Evolutionary conservation across 2,329 filamentous ascomycete genomes (phyloP), one percentile per base, ranked within the genome.

Genomic region (Aspergillus sp.): DNA sequence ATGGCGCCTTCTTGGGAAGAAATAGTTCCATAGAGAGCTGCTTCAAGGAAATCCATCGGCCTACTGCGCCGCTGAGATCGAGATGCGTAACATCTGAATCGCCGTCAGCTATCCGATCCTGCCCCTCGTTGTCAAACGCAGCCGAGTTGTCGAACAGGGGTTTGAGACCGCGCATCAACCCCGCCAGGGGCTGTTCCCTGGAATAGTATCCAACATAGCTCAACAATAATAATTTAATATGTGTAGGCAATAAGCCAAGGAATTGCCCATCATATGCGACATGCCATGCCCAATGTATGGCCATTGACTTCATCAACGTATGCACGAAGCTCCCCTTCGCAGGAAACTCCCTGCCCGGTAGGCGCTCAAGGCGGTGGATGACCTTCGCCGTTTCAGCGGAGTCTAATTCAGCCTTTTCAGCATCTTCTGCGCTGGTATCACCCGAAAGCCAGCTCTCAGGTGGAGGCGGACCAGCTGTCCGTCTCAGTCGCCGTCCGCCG

Each of bases 261-360:
- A 82, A 83, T 17, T 81, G 72, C 55, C 82, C 79, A 63, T 87
- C 84, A 61, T 85, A 85, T 52, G 82, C 77, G 25, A 82, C 69
- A 59, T 87, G 79, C 70, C 80, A 79, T 9, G 77, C 69, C 85
- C 85, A 88, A 23, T 84, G 78, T 23, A 70, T 64, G 2, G 84
- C 83, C 64, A 87, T 80, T 0, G 77, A 75, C 62, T 81, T 84
- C 39, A 88, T 66, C 15, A 79, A 69, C 5, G 75, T 66, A 69
- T 87, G 79, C 46, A 81, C 62, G 7, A 88, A 71, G 52, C 79
- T 82, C n/a, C 58, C 50, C 25, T 64, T 57, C 3, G 58, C 53
- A 3, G 78, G 78, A 33, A 79, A 74, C 1, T 58, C 59, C 15
- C 68, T 61, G 14, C 76, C 77, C 0, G 78, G 79, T 2, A 81